Evolutionary conservation across 108 stramenopile species (phyloP).

Genomic region (Skeletonema grethae): DNA sequence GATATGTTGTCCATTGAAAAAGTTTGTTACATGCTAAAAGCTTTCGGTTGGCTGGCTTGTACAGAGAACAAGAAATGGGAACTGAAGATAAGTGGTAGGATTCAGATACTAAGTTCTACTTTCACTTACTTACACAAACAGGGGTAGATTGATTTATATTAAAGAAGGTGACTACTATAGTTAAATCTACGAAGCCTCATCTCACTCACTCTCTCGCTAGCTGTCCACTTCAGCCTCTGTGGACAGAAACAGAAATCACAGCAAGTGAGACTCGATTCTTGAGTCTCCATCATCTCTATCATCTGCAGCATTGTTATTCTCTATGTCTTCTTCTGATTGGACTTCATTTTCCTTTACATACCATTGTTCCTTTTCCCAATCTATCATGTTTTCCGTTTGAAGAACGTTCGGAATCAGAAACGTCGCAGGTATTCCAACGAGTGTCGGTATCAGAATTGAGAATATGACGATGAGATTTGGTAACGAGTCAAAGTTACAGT

Average conservation of each 20-base stretch:
- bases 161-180: too few relatives aligned
- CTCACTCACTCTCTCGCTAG: not conserved
- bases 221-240: not conserved
- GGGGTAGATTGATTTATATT: too few relatives aligned
- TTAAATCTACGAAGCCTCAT: not conserved
- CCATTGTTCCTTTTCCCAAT: constrained; percentile 47
- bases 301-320: constrained; percentile 1
- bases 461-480: constrained; percentile 40
- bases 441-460: constrained; percentile 34
- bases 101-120: too few relatives aligned
- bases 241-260: constrained; percentile 2
- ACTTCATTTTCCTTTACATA: not conserved
- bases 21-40: too few relatives aligned
- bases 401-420: constrained; percentile 43
- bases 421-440: constrained; percentile 35
- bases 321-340: not conserved
- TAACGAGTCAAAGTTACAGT: constrained; percentile 38
- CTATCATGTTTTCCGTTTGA: constrained; percentile 42
- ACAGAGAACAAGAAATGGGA: too few relatives aligned
- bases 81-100: too few relatives aligned
- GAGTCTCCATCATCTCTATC: constrained; percentile 3
- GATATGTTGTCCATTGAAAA: too few relatives aligned
- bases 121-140: too few relatives aligned
- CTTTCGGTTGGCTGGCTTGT: too few relatives aligned
- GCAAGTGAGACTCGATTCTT: constrained; percentile 15